Evolutionary conservation across 2,329 filamentous ascomycete genomes (phyloP).

Genomic region (Diaporthe longicolla): DNA sequence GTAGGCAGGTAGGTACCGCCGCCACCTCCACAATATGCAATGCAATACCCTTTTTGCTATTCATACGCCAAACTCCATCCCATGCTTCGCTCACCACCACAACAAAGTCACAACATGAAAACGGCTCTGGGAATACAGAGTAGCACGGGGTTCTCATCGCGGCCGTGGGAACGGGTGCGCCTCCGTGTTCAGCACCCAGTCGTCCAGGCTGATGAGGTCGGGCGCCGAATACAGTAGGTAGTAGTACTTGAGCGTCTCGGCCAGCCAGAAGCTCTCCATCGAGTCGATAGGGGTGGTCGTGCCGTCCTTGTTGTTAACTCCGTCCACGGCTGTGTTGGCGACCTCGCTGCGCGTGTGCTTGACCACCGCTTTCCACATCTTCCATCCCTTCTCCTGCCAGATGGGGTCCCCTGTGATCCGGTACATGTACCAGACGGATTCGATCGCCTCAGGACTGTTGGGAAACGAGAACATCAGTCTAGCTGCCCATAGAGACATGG

Average conservation of each 20-base stretch:
- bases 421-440: conserved; percentile 91
- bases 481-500: no score
- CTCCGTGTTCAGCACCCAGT: conserved; percentile 77
- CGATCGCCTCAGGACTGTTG: conserved; percentile 83
- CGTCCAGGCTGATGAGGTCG: conserved; percentile 75
- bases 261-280: conserved; percentile 93
- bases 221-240: conserved; percentile 84
- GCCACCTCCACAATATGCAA: conserved; percentile 17
- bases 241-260: conserved; percentile 94
- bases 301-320: conserved; percentile 64
- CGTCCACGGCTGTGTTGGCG: conserved; percentile 78
- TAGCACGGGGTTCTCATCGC: conserved; percentile 43
- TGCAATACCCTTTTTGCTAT: conserved; percentile 31
- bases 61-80: conserved; percentile 37
- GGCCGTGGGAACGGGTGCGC: conserved; percentile 71
- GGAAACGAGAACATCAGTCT: conserved; percentile 41
- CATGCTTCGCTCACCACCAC: conserved; percentile 12
- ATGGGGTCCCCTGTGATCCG: conserved; percentile 84
- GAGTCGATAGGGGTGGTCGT: conserved; percentile 64
- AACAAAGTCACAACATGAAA: not conserved
- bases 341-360: conserved; percentile 74
- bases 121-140: not conserved
- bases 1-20: not conserved
- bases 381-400: conserved; percentile 88
- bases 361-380: conserved; percentile 83